Percentiles rank a stretch among this genome's conserved stretches.
Conservation (phyloP, 2,329 filamentous ascomycete species). For the Microcera coccophila region DNA sequence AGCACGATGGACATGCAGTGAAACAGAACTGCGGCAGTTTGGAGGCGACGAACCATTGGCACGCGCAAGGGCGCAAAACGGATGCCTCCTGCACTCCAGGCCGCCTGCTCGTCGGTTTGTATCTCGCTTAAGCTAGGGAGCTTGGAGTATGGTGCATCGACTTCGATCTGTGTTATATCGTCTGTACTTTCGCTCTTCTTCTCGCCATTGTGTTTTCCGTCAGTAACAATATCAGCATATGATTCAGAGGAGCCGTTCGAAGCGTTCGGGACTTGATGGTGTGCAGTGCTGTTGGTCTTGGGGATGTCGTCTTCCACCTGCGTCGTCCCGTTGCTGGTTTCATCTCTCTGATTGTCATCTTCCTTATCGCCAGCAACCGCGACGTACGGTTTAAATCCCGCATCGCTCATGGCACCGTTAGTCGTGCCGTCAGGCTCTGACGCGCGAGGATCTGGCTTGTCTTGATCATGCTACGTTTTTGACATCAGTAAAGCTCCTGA, state of each 20-base stretch:
- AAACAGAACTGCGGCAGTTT: slow-evolving; percentile 73
- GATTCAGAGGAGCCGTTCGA: slow-evolving; percentile 12
- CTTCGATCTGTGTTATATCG: background rate
- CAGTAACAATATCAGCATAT: slow-evolving; percentile 8
- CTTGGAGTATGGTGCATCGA: slow-evolving; percentile 25
- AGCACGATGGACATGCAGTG: slow-evolving; percentile 70
- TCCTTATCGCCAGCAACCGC: too few relatives aligned
- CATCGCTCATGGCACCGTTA: too few relatives aligned
- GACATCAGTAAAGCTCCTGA: background rate
- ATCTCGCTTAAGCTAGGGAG: slow-evolving; percentile 20
- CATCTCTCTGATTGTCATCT: too few relatives aligned
- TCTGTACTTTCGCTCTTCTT: background rate
- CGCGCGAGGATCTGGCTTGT: background rate
- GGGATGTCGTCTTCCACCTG: slow-evolving; percentile 6
- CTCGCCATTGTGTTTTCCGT: background rate
- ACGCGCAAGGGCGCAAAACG: slow-evolving; percentile 80
- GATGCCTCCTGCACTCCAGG: slow-evolving; percentile 52
- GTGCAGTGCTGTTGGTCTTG: slow-evolving; percentile 18
- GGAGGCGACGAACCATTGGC: slow-evolving; percentile 65
- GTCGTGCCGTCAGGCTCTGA: too few relatives aligned
- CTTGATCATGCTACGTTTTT: background rate
- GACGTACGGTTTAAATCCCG: too few relatives aligned
- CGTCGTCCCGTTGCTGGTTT: too few relatives aligned
- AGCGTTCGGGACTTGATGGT: slow-evolving; percentile 9
- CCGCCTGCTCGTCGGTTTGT: slow-evolving; percentile 25